Evolutionary conservation across 1,139 yeast species (phyloP).

Genomic region (Yamadazyma dushanensis): DNA sequence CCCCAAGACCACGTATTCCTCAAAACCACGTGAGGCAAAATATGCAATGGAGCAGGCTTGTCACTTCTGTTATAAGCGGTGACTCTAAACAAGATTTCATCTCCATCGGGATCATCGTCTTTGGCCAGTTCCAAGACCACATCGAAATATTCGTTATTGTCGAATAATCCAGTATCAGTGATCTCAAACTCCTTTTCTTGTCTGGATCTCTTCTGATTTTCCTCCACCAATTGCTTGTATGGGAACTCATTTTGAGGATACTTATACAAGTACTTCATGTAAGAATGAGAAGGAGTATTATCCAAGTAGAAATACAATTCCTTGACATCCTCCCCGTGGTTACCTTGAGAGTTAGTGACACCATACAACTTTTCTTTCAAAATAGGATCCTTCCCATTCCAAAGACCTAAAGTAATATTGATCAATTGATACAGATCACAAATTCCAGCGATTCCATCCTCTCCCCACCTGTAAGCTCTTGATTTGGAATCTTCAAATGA

Average conservation of each 20-base stretch:
- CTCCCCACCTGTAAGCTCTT: conserved; percentile 93
- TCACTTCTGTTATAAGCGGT: conserved; percentile 89
- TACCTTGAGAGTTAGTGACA: conserved; percentile 88
- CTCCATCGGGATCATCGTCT: conserved; percentile 80
- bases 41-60: conserved; percentile 83
- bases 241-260: conserved; percentile 88
- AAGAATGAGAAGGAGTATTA: conserved; percentile 91
- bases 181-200: conserved; percentile 70
- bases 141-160: conserved; percentile 83
- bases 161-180: conserved; percentile 73
- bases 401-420: conserved; percentile 77
- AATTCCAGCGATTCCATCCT: conserved; percentile 93
- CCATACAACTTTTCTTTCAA: conserved; percentile 89
- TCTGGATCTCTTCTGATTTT: conserved; percentile 66
- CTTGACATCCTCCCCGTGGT: conserved; percentile 95
- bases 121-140: conserved; percentile 91
- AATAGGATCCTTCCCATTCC: conserved; percentile 90
- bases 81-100: conserved; percentile 82
- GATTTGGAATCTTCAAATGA: conserved; percentile 86
- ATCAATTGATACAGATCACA: conserved; percentile 81
- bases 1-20: conserved; percentile 97
- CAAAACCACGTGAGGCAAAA: conserved; percentile 81
- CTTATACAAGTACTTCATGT: conserved; percentile 90
- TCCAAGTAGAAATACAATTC: conserved; percentile 82
- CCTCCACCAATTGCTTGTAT: conserved; percentile 70